Evolutionary conservation across 2,329 filamentous ascomycete species (phyloP).

Genomic region (Cryphonectria carpinicola): DNA sequence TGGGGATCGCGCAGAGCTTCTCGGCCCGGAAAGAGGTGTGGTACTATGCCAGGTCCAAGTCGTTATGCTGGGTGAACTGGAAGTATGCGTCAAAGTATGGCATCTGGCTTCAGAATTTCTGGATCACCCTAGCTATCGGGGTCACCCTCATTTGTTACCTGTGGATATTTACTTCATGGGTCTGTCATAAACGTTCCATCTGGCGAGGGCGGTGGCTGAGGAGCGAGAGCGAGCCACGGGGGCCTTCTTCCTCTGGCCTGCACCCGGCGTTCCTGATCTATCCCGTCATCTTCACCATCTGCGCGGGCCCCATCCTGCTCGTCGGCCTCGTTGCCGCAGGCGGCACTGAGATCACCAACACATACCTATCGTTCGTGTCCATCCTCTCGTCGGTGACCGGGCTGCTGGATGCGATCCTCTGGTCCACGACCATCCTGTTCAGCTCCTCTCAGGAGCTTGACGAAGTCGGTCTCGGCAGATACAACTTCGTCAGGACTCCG

Average conservation of each 20-base stretch:
- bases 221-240: slow-evolving; percentile 32
- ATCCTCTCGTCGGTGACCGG: slow-evolving; percentile 48
- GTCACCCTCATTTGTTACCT: slow-evolving; percentile 45
- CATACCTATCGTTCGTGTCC: background rate
- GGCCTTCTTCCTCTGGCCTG: slow-evolving; percentile 35
- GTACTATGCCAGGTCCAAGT: slow-evolving; percentile 19
- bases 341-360: slow-evolving; percentile 43
- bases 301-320: slow-evolving; percentile 67
- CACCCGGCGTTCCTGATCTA: slow-evolving; percentile 67
- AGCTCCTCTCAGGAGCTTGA: slow-evolving; percentile 43
- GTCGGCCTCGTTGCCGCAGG: slow-evolving; percentile 63
- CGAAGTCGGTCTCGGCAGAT: slow-evolving; percentile 55
- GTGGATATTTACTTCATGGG: slow-evolving; percentile 46
- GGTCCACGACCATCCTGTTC: slow-evolving; percentile 56
- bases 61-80: slow-evolving; percentile 10
- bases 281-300: slow-evolving; percentile 70
- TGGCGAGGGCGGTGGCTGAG: slow-evolving; percentile 32
- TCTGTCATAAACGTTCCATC: slow-evolving; percentile 31
- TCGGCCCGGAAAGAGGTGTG: slow-evolving; percentile 27
- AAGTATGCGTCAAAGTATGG: slow-evolving; percentile 2
- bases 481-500: slow-evolving; percentile 52
- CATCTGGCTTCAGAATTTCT: slow-evolving; percentile 48
- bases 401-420: slow-evolving; percentile 58
- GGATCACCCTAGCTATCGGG: slow-evolving; percentile 56
- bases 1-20: slow-evolving; percentile 45